Evolutionary conservation across 768 basidiomycete species (phyloP), one percentile per base, ranked within the genome.

Genomic region (Paxillus ammoniavirescens): DNA sequence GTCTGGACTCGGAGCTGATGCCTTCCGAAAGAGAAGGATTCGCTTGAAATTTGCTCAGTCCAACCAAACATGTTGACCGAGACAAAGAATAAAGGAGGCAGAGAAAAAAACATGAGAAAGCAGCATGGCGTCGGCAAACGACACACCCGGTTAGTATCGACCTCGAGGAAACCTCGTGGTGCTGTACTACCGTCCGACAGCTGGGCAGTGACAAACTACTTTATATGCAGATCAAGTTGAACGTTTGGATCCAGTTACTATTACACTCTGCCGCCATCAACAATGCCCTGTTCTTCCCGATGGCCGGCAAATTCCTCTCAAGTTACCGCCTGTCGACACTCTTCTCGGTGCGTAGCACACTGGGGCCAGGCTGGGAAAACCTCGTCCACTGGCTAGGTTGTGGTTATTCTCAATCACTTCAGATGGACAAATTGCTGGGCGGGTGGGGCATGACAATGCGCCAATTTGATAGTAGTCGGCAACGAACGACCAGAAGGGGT

Each of bases 81-180:
- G 49, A 42, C 49, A 53, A 60, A 57, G 37, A 55, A 18, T 38
- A 28, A 53, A 54, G 26, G 17, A 26, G 37, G 21, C 28, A 30
- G 23, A 7, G 33, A 40, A 58, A 50, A 59, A 54, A 60, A 56
- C 35, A 43, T 48, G 48, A 55, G 51, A 53, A 55, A 17, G 28
- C 56, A 58, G 63, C 63, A 57, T 64, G 57, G 10, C 40, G 41
- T 52, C 61, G 61, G 61, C 64, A 60, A 42, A 23, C 50, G 51
- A 54, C 28, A 58, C 35, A 53, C 26, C 18, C 56, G 50, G 56
- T 15, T 51, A 21, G 33, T 41, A 35, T 55, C 52, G 50, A 48
- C 64, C 66, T 65, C 64, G 52, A 54, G 66, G 66, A 37, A 1
- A 15, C 64, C 66, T 58, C 66, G 50, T 68, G 66, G 36, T 37